These are phyloP conservation scores for Botrytis galanthina DNA, from an alignment of 2,329 filamentous ascomycete genomes.

Conservation along the genomic window DNA sequence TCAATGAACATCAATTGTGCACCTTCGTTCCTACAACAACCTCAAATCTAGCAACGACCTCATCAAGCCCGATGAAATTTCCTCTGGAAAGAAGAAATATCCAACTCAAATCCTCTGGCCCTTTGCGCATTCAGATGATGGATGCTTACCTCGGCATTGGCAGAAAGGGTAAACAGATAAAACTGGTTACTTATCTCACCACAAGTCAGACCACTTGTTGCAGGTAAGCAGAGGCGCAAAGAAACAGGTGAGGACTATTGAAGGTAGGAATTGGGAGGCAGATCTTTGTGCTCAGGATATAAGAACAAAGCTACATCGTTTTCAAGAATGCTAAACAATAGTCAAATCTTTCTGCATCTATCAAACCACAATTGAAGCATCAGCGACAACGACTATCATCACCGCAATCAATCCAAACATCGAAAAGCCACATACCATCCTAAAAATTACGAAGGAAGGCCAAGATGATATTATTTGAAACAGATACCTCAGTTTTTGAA, in stretches of 20 bases:
- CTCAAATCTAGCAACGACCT: not conserved
- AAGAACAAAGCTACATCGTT: not conserved
- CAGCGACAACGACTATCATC: not conserved
- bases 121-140: not conserved
- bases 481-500: slow-evolving; percentile 40
- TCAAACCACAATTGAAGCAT: not conserved
- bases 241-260: not conserved
- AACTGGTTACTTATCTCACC: slow-evolving; percentile 4
- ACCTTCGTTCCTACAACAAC: not conserved
- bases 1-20: not conserved
- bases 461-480: slow-evolving; percentile 35
- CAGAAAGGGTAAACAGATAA: not conserved
- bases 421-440: not conserved
- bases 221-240: not conserved
- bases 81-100: not conserved
- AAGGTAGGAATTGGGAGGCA: not conserved
- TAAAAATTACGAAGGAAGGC: not conserved
- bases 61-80: not conserved
- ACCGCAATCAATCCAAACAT: not conserved
- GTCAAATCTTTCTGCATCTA: not conserved
- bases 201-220: slow-evolving; percentile 10
- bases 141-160: not conserved
- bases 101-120: not conserved
- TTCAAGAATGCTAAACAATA: slow-evolving; percentile 1
- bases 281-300: not conserved